Base-by-base conservation (phyloP, 2,329 filamentous ascomycete species). In the Xylariaceae sp. region DNA sequence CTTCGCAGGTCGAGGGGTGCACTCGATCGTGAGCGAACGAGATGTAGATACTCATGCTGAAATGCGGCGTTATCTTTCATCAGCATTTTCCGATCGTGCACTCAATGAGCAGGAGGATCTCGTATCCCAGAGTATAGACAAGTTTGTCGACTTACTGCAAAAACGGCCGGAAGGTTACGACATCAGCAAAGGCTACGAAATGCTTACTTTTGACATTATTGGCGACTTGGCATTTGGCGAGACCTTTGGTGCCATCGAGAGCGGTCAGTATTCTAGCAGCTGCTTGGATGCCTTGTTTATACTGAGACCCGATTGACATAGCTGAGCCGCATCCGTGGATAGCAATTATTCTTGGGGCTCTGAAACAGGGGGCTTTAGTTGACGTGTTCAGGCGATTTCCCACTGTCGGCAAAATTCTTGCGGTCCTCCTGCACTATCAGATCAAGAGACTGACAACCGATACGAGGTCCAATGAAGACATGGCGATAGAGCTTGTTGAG, bases 41-140 rank as follows among this genome's bases (percentile, higher is more conserved):
- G 57, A 60, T 24, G 52, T 55, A 2, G 57, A 57, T 4, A 53
- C 30, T 1, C 62, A 67, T 21, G 50, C 35, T 7, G 37, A 62
- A 40, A 66, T 66, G 64, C 50, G 61, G 16, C 50, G 29, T 18
- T 55, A 48, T 15, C 54, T 70, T 6, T 49, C 63, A 1, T 44
- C 53, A 20, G 66, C 62, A 13, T 71, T 72, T 52, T 57, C 59
- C 20, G 53, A 67, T 46, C 24, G 54, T 30, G 53, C 69, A 55
- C 48, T 71, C 52, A 54, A 49, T 7, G 64, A 64, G 20, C 67
- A 70, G 33, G 66, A 69, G 30, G 42, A 55, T 0, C 48, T 67
- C 8, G 51, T 70, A 16, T 26, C 29, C 7, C 29, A 32, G 4
- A 59, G 57, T 11, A 50, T 67, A 10, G 58, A 67, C 30, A 55